These are phyloP conservation scores for Tylopilus plumbeoviolaceoides DNA, from an alignment of 768 basidiomycete genomes.

Conservation along the genomic window DNA sequence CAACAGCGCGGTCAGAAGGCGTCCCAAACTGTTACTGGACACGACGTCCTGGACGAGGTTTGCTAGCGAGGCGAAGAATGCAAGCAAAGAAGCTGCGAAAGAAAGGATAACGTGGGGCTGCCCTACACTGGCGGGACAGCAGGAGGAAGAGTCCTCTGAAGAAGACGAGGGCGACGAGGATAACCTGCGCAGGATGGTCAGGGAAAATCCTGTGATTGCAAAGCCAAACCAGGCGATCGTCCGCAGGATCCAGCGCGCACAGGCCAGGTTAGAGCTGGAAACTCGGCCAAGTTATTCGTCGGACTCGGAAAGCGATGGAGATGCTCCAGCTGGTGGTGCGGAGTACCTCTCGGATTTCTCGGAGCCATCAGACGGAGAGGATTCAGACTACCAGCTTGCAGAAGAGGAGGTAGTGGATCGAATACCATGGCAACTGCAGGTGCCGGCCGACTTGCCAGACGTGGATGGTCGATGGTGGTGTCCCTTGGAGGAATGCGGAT, in stretches of 20 bases:
- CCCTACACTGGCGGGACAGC: slow-evolving; percentile 14
- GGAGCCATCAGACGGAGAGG: slow-evolving; percentile 43
- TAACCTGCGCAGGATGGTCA: slow-evolving; percentile 8
- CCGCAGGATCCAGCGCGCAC: slow-evolving; percentile 21
- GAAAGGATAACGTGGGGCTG: slow-evolving; percentile 22
- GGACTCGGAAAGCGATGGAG: slow-evolving; percentile 21
- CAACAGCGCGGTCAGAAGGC: slow-evolving; percentile 34
- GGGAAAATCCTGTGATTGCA: slow-evolving; percentile 27
- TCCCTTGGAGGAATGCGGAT: slow-evolving; percentile 38
- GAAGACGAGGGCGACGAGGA: slow-evolving; percentile 4
- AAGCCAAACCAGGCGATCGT: slow-evolving; percentile 15
- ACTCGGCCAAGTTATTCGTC: slow-evolving; percentile 6
- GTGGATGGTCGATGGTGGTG: slow-evolving; percentile 53
- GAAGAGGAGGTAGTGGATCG: slow-evolving; percentile 22
- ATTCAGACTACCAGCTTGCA: slow-evolving; percentile 25
- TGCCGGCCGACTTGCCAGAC: slow-evolving; percentile 37
- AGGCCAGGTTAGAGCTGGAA: not conserved
- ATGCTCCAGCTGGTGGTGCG: slow-evolving; percentile 11
- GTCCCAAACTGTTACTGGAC: slow-evolving; percentile 34
- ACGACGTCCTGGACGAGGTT: slow-evolving; percentile 47
- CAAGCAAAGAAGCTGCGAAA: slow-evolving; percentile 31
- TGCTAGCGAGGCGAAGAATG: slow-evolving; percentile 30
- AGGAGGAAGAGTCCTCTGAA: slow-evolving; percentile 4
- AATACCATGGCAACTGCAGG: slow-evolving; percentile 36
- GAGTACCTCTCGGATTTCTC: slow-evolving; percentile 58